Percentiles rank a stretch among this genome's conserved stretches.
phyloP scores from a whole-genome alignment of 495 filamentous ascomycete genomes.

The Penicillium coprophilum region DNA sequence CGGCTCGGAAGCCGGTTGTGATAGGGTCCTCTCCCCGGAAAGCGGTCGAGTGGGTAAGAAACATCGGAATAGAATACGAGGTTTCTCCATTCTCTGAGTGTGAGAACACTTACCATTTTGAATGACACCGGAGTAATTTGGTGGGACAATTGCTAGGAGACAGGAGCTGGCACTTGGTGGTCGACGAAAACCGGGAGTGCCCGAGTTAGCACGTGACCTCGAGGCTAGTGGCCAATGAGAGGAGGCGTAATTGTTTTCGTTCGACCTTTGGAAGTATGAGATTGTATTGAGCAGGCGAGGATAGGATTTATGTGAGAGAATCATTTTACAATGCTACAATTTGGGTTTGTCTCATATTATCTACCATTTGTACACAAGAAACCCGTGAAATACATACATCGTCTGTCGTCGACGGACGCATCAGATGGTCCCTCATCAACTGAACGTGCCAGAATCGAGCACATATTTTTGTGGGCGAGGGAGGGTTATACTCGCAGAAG shows the following conservation, averaged over 20 bases:
- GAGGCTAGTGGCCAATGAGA: conserved; percentile 33
- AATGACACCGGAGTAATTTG: conserved; percentile 22
- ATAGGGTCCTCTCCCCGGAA: background rate
- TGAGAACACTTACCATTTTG: background rate
- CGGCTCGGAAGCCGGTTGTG: conserved; percentile 10
- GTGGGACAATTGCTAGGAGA: conserved; percentile 35
- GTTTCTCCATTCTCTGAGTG: background rate
- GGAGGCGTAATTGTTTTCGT: conserved; percentile 3
- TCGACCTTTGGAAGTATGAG: conserved; percentile 2
- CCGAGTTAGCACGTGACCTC: conserved; percentile 14
- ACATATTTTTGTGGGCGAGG: too few relatives aligned
- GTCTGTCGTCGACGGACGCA: too few relatives aligned
- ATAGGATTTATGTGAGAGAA: too few relatives aligned
- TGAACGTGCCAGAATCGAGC: too few relatives aligned
- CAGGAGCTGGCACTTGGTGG: conserved; percentile 28
- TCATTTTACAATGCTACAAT: too few relatives aligned
- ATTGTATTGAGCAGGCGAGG: background rate
- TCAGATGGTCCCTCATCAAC: too few relatives aligned
- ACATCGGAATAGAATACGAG: background rate
- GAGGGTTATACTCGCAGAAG: too few relatives aligned
- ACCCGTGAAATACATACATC: background rate
- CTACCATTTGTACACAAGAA: background rate
- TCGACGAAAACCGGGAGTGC: conserved; percentile 45
- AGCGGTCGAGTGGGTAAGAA: background rate
- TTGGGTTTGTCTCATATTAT: background rate